Evolutionary conservation across 345 rosid species (phyloP).

Genomic region (Lumnitzera littorea): DNA sequence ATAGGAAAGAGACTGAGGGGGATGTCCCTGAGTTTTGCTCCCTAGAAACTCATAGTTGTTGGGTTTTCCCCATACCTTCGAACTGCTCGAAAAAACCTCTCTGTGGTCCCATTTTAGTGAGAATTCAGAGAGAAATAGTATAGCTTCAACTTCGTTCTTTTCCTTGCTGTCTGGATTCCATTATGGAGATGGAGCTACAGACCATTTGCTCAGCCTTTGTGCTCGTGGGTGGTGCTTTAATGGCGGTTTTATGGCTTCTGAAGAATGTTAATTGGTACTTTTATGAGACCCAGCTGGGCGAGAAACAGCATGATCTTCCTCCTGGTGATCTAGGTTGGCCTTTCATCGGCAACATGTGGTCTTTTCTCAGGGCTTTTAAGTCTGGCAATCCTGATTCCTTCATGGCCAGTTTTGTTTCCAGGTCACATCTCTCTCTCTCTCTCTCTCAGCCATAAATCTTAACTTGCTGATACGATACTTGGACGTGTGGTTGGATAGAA

Average conservation of each 20-base stretch:
- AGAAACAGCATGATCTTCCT: slow-evolving; percentile 39
- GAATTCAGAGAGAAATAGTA: background rate
- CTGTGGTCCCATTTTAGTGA: slow-evolving; percentile 2
- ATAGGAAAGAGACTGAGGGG: background rate
- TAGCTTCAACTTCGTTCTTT: too few species aligned
- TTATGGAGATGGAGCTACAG: too few species aligned
- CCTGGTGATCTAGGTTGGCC: slow-evolving; percentile 95
- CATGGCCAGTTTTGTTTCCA: slow-evolving; percentile 25
- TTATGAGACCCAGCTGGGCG: slow-evolving; percentile 50
- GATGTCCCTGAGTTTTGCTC: background rate
- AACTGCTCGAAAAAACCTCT: too few species aligned
- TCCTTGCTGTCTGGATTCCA: too few species aligned
- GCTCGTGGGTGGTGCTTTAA: slow-evolving; percentile 6
- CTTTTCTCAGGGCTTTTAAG: slow-evolving; percentile 78
- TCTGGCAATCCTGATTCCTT: slow-evolving; percentile 67
- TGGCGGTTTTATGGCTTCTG: slow-evolving; percentile 36
- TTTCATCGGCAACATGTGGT: slow-evolving; percentile 76
- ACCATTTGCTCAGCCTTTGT: too few species aligned
- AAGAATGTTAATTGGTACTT: slow-evolving; percentile 46
- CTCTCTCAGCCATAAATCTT: background rate
- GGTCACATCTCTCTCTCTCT: slow-evolving; percentile 23
- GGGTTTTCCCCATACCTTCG: too few species aligned
- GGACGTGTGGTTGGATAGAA: too few species aligned
- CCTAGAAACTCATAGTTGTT: background rate
- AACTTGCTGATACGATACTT: too few species aligned